Evolutionary conservation across 129 eudicot species (phyloP), one percentile per base, ranked within the genome.

Genomic region (Saposhnikovia divaricata): DNA sequence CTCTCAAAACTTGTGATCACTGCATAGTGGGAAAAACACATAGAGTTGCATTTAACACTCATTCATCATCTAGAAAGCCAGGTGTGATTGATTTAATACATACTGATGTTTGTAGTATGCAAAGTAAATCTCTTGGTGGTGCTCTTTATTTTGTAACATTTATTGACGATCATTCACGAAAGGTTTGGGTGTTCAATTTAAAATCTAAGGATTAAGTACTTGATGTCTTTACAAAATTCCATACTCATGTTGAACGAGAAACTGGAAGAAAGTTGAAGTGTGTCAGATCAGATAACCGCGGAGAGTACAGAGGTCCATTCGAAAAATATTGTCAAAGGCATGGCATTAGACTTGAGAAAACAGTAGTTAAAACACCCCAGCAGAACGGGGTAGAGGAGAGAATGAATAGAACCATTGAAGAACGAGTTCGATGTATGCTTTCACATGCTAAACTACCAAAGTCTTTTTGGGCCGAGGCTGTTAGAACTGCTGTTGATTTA

Each of bases 111-210:
- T 74, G 59, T 44, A n/a, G 15, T 25, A 46, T 74, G 61, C 28
- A 45, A 7, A 45, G 9, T 23, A 44, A 74, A 45, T 19, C 78
- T 19, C 59, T 74, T n/a, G 78, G 61, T 25, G 34, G n/a, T 74
- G 39, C 61, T 53, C 9, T 44, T n/a, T 74, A 74, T 42, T 85
- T 85, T 81, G 82, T 81, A 12, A 77, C 80, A 4, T 81, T 77
- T 31, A 77, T 84, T 28, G 78, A 81, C 63, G 84, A 81, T 51
- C 82, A 77, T 43, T 78, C 88, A 9, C 46, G 55, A 18, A 85
- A 81, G 47, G 79, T 80, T 9, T 81, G 80, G 80, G 80, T 43
- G 25, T 81, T 44, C 37, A 14, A 65, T 10, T 65, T 81, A 74
- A 77, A 85, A n/a, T 11, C 78, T 3, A 85, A 81, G 53, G 85